phyloP scores from a whole-genome alignment of 78 protist species.

The Creolimax fragrantissima region DNA sequence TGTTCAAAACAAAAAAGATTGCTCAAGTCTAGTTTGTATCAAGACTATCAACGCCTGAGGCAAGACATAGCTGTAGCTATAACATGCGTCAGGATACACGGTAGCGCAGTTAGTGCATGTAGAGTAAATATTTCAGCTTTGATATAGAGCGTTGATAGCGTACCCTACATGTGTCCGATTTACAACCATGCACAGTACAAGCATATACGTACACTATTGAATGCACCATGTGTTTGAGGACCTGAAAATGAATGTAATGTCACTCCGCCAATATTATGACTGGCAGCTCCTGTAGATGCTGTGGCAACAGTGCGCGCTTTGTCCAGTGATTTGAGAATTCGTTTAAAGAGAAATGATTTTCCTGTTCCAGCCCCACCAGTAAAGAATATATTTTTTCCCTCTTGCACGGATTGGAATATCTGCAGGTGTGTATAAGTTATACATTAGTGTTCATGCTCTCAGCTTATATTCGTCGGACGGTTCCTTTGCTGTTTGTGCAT shows the following conservation, averaged over 20 bases:
- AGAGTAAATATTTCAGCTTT: no score
- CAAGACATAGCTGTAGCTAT: no score
- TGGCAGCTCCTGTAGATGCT: constrained; percentile 41
- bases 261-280: not conserved
- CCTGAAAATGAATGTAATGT: constrained; percentile 35
- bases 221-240: no score
- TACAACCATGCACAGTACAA: no score
- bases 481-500: not conserved
- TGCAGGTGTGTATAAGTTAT: not conserved
- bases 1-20: no score
- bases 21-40: no score
- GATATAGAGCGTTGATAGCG: no score
- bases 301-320: not conserved
- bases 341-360: not conserved
- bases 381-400: not conserved
- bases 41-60: no score
- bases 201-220: no score
- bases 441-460: not conserved
- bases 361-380: constrained; percentile 41
- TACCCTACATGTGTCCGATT: no score
- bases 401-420: not conserved
- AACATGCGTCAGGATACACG: no score
- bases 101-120: no score
- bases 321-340: not conserved
- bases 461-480: not conserved